Evolutionary conservation across 768 basidiomycete genomes (phyloP), one percentile per base, ranked within the genome.

Genomic region (Auriscalpium microsporum): DNA sequence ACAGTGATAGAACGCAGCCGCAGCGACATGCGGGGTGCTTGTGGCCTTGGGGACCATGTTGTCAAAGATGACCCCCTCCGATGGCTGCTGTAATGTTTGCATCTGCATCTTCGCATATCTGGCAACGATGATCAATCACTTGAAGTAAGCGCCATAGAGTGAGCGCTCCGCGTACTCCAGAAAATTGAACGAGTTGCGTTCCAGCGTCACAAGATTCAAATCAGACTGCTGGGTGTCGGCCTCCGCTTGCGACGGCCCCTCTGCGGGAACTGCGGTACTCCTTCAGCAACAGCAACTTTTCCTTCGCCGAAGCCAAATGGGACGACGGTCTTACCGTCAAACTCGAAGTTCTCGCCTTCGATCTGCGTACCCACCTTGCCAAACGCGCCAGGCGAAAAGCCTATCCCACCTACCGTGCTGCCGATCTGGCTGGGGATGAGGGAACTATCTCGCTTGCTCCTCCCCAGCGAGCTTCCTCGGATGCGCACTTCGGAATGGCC

Each of bases 1-100:
- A 65, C 89, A 90, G 61, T 93, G 88, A 67, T 93, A 90, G 67
- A 93, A 84, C 4, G 83, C 90, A 14, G 86, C 81, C 9, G 90
- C 83, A 10, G 87, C 90, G 38, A 92, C 86, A 64, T 84, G 87
- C 10, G 80, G 76, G 4, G 85, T 87, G 62, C 84, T 89, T 1
- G 84, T 80, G 45, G 69, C 65, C 58, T 71, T 77, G 10, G 87
- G 88, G 10, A 82, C 85, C 36, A 92, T 75, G 35, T 74, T 75
- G 56, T 86, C 80, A 64, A 91, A 89, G 10, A 70, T 74, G 36
- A 91, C 71, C 54, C 71, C 68, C 14, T 72, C 69, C 14, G 71
- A 67, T 8, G 73, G 67, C 48, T 68, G 70, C 23, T 84, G 77
- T 52, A 84, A 75, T 0, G 82, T 78, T 57, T 77, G 79, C 49